These are phyloP conservation scores for Backusella circina DNA, from an alignment of 192 early-diverging fungal species.

Conservation along the genomic window DNA sequence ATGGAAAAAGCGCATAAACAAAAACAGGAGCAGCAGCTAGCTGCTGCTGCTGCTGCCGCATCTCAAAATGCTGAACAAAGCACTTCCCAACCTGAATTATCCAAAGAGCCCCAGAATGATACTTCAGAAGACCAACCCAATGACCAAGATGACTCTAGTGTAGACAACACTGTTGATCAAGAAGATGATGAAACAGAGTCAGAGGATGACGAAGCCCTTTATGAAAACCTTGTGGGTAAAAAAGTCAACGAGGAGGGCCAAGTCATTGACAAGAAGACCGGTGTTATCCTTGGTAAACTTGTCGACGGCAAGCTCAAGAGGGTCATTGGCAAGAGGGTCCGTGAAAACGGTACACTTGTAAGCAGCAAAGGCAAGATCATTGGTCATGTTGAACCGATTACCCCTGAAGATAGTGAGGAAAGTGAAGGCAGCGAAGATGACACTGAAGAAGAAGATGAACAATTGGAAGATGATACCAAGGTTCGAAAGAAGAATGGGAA, in stretches of 20 bases:
- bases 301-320: neutral
- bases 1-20: neutral
- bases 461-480: neutral
- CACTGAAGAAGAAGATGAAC: neutral
- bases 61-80: neutral
- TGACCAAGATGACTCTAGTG: neutral
- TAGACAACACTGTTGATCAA: neutral
- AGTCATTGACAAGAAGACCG: slow-evolving; percentile 6
- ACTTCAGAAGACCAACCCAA: neutral
- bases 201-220: neutral
- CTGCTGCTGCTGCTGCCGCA: neutral
- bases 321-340: neutral
- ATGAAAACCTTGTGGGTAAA: neutral
- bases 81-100: neutral
- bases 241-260: slow-evolving; percentile 3
- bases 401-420: neutral
- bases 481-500: neutral
- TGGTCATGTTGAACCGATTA: slow-evolving; percentile 7
- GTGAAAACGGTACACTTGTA: slow-evolving; percentile 5
- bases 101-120: neutral
- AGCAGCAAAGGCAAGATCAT: slow-evolving; percentile 16
- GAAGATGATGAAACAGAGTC: neutral
- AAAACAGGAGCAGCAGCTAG: neutral
- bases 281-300: neutral
- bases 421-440: neutral